Base-by-base conservation (phyloP, 2,329 filamentous ascomycete genomes). In the Emergomyces africanus region DNA sequence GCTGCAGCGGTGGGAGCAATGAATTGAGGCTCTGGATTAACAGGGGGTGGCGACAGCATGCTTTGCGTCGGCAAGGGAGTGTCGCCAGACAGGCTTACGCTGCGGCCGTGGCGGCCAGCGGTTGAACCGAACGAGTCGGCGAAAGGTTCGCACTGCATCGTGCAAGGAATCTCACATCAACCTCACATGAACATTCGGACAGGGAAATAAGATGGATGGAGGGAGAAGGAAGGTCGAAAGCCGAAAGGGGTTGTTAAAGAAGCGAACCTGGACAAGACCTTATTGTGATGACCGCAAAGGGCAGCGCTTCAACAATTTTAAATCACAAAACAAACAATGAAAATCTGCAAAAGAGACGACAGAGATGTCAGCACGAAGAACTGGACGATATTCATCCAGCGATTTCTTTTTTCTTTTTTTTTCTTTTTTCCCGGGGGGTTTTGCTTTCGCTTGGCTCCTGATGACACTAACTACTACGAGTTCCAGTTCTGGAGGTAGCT, bases 1-100 rank as follows among this genome's bases (percentile, higher is more conserved):
- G 89, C 90, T 57, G 92, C 94, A 60, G 92, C 90, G 51, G 90
- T 87, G 37, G 84, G 80, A 53, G 92, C 91, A 67, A 99, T 91
- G 74, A 95, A 99, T 20, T 85, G 88, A 35, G 94, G 86, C 64
- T 87, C 79, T 10, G 92, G 94, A 51, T 85, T 85, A 60, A 92
- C 81, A 39, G 82, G 71, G 20, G 89, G 87, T 57, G 88, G 87
- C 53, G 84, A 82, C 55, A 87, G 74, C 67, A 80, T 51, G 80
- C 68, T 65, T 67, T 58, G 66, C 61, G 60, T 69, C 66, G 58
- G 35, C n/a, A 39, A 51, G 57, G 68, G 69, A 37, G 66, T 68
- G 64, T 75, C 72, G 59, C 69, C 73, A 28, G 71, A 74, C 35
- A 75, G 64, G 63, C 71, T 74, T 59, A 69, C 70, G 61, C 71